Conservation (phyloP, 148 eudicot species). For the Salicornia ramosissima region DNA sequence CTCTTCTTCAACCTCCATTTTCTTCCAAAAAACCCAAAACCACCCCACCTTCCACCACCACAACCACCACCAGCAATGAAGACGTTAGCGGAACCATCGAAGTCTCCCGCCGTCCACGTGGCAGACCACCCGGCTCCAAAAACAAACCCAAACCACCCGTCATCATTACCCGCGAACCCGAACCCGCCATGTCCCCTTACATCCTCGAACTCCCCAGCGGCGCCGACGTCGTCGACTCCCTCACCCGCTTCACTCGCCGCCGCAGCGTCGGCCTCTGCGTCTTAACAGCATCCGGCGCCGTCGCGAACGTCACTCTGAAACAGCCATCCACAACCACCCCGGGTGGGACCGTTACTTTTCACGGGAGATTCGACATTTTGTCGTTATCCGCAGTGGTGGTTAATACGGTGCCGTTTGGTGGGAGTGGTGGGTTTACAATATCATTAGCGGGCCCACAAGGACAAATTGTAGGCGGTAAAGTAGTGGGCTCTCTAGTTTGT, state of each 20-base stretch:
- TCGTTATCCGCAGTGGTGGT: slow-evolving; percentile 33
- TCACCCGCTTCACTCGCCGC: slow-evolving; percentile 46
- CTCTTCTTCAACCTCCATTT: slow-evolving; percentile 11
- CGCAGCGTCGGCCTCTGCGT: slow-evolving; percentile 47
- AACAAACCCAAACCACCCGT: slow-evolving; percentile 72
- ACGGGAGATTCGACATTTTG: slow-evolving; percentile 41
- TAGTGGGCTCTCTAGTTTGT: slow-evolving; percentile 42
- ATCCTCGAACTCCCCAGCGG: slow-evolving; percentile 50
- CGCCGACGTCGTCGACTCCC: slow-evolving; percentile 37
- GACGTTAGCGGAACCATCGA: slow-evolving; percentile 62
- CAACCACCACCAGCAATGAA: slow-evolving; percentile 16
- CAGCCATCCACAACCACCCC: slow-evolving; percentile 40
- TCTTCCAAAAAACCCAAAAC: slow-evolving; percentile 13
- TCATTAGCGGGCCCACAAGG: slow-evolving; percentile 78
- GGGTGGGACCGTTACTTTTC: slow-evolving; percentile 45
- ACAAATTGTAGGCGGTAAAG: slow-evolving; percentile 68
- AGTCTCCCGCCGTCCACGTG: slow-evolving; percentile 61
- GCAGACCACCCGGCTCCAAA: slow-evolving; percentile 81
- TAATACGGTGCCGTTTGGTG: slow-evolving; percentile 12
- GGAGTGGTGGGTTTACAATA: slow-evolving; percentile 37
- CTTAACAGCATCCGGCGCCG: slow-evolving; percentile 47
- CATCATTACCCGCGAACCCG: slow-evolving; percentile 41
- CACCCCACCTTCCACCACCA: slow-evolving; percentile 9
- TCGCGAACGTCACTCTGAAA: slow-evolving; percentile 41
- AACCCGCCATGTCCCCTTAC: slow-evolving; percentile 55